These are phyloP conservation scores for Flaveria sonorensis DNA, from an alignment of 129 eudicot genomes.

Conservation along the genomic window DNA sequence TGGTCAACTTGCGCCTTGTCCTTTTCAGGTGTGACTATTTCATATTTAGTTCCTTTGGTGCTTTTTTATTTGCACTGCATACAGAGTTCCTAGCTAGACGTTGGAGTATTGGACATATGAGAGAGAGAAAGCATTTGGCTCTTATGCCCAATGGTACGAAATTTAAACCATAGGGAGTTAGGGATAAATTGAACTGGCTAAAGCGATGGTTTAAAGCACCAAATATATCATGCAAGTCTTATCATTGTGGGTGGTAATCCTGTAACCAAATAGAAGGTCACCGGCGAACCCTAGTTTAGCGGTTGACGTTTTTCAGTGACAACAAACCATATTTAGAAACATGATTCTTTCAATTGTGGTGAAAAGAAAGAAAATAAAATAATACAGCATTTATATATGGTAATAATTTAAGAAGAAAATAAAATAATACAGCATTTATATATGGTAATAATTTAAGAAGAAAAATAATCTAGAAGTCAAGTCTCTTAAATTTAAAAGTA, in stretches of 20 bases:
- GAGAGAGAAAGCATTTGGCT: background rate
- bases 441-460: background rate
- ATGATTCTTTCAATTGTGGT: background rate
- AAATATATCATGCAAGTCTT: background rate
- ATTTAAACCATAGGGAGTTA: background rate
- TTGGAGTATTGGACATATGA: background rate
- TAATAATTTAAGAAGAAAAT: background rate
- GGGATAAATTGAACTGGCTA: background rate
- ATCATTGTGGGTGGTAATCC: background rate
- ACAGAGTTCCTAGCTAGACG: background rate
- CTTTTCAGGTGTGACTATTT: conserved; percentile 67
- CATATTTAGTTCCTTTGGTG: background rate
- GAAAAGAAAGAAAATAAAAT: background rate
- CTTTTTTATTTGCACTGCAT: background rate
- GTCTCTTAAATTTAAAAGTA: background rate
- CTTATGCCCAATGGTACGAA: background rate
- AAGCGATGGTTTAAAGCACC: background rate
- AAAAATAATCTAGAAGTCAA: background rate
- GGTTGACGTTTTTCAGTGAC: background rate
- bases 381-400: background rate
- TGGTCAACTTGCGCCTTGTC: conserved; percentile 74
- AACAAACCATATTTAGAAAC: background rate
- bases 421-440: no score
- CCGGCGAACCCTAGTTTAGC: background rate
- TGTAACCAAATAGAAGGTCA: background rate